Percentiles rank a stretch among this genome's conserved stretches.
Conservation (phyloP, 2,329 filamentous ascomycete species). For the Xylariaceae sp. region DNA sequence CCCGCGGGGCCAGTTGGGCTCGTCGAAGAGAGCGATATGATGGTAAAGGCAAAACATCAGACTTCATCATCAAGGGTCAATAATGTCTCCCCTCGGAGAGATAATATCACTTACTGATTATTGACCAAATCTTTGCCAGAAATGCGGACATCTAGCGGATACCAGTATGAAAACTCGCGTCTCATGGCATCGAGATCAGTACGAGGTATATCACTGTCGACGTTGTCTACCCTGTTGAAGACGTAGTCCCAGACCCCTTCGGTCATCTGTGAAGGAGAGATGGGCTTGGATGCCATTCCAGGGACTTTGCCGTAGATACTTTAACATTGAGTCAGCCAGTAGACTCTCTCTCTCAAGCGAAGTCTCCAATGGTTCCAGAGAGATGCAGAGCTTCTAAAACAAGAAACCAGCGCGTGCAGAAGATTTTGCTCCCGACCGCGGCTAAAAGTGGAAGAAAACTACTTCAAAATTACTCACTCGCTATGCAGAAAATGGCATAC, state of each 20-base stretch:
- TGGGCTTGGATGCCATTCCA: slow-evolving; percentile 63
- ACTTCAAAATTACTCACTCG: slow-evolving; percentile 55
- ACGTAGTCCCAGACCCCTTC: slow-evolving; percentile 98
- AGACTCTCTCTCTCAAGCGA: no score
- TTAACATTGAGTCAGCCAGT: not conserved
- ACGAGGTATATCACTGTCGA: slow-evolving; percentile 73
- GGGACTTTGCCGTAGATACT: slow-evolving; percentile 74
- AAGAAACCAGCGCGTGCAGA: no score
- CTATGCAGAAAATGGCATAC: slow-evolving; percentile 73
- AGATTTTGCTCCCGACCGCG: not conserved
- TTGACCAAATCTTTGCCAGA: slow-evolving; percentile 21
- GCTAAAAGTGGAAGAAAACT: not conserved
- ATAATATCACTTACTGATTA: slow-evolving; percentile 1
- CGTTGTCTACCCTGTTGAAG: slow-evolving; percentile 74
- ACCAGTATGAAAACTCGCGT: slow-evolving; percentile 29
- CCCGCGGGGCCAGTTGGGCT: slow-evolving; percentile 85
- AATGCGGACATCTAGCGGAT: slow-evolving; percentile 7
- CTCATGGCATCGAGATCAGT: slow-evolving; percentile 65
- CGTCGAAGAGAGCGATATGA: slow-evolving; percentile 86
- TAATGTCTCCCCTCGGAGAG: slow-evolving; percentile 64
- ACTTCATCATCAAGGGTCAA: slow-evolving; percentile 66
- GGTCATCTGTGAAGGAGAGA: slow-evolving; percentile 85
- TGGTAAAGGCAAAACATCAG: slow-evolving; percentile 96
- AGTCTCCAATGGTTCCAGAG: no score
- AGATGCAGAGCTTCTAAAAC: no score